Evolutionary conservation across 2,329 filamentous ascomycete species (phyloP).

Genomic region (Aphanocladium album): DNA sequence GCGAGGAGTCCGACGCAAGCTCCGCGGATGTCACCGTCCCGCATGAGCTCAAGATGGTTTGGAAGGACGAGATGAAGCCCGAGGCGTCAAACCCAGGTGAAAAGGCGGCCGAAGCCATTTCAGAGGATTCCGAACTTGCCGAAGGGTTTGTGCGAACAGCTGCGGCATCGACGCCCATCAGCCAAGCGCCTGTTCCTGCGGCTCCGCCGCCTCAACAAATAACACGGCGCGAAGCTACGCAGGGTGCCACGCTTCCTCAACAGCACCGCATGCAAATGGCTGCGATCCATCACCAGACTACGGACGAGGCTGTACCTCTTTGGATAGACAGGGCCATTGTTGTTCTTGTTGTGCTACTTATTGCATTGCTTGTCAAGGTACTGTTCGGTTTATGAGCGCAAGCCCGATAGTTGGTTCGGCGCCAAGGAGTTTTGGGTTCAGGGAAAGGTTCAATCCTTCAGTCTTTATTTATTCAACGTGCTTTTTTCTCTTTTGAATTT

Average conservation of each 20-base stretch:
- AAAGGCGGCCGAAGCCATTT: constrained; percentile 36
- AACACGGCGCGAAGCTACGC: constrained; percentile 14
- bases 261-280: constrained; percentile 14
- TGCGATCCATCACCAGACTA: constrained; percentile 9
- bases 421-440: neutral
- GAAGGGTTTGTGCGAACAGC: constrained; percentile 55
- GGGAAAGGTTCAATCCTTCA: neutral
- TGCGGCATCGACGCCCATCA: constrained; percentile 19
- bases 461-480: neutral
- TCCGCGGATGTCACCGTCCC: constrained; percentile 46
- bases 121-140: constrained; percentile 36
- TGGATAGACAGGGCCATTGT: constrained; percentile 83
- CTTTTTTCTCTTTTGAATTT: neutral
- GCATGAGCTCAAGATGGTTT: constrained; percentile 59
- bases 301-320: constrained; percentile 50
- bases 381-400: constrained; percentile 27
- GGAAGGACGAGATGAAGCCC: constrained; percentile 63
- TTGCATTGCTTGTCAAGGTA: constrained; percentile 63
- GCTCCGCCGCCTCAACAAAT: neutral
- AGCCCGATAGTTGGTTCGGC: neutral
- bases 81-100: constrained; percentile 17
- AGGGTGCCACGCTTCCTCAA: constrained; percentile 11
- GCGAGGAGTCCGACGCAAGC: constrained; percentile 26
- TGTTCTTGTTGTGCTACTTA: constrained; percentile 62
- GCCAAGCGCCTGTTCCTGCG: neutral